phyloP scores from a whole-genome alignment of 2,329 filamentous ascomycete genomes.

The Cordyceps militaris region DNA sequence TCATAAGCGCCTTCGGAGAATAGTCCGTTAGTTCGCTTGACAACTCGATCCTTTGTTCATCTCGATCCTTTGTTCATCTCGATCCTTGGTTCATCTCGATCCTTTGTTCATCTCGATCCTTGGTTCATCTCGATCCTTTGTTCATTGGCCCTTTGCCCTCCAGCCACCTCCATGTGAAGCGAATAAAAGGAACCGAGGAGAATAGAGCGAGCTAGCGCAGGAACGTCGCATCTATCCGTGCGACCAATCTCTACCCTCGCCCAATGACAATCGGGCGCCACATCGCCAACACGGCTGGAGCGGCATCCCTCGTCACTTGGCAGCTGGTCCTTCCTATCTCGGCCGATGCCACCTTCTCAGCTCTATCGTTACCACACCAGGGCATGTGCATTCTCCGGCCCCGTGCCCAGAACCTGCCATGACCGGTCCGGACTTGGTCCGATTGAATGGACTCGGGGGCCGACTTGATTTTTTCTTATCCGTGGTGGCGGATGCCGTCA shows the following conservation, averaged over 20 bases:
- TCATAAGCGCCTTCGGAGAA: too few relatives aligned
- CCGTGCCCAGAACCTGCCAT: neutral
- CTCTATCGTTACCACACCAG: neutral
- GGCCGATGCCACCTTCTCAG: neutral
- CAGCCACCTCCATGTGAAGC: neutral
- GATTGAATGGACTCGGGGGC: neutral
- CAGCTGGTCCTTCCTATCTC: neutral
- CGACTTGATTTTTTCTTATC: neutral
- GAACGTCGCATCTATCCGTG: conserved; percentile 12
- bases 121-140: too few relatives aligned
- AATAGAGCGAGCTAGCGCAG: conserved; percentile 8
- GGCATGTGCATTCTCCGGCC: neutral
- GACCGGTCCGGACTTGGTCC: neutral
- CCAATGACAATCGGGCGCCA: conserved; percentile 5
- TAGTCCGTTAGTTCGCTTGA: too few relatives aligned
- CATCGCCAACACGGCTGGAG: conserved; percentile 1
- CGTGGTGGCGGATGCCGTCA: neutral
- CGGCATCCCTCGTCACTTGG: neutral
- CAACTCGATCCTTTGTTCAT: too few relatives aligned
- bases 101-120: too few relatives aligned
- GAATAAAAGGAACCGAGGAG: neutral
- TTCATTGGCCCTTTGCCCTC: neutral
- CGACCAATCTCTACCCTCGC: neutral
- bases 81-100: too few relatives aligned
- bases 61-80: too few relatives aligned